Evolutionary conservation across 2,329 filamentous ascomycete genomes (phyloP), one percentile per base, ranked within the genome.

Genomic region (Fusarium secorum): DNA sequence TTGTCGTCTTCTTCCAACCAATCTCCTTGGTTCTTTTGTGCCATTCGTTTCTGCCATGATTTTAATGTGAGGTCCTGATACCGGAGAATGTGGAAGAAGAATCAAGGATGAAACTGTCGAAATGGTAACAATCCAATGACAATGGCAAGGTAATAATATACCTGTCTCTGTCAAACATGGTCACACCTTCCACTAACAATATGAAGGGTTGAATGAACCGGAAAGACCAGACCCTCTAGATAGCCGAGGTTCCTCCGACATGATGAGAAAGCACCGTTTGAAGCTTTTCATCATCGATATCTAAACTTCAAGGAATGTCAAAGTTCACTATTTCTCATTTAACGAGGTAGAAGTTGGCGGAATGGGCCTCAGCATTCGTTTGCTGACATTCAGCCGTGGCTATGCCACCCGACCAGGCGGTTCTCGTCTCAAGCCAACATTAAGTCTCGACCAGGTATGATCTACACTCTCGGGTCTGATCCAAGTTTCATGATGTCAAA

Each of bases 371-470:
- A 72, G 73, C 55, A 56, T 60, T 65, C 75, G 69, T 56, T 61
- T 80, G 73, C 71, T 77, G 71, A 71, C 53, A 65, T 53, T 76
- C 46, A 68, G 70, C 71, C 79, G 79, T 69, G 77, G 79, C 76
- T 79, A 79, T 75, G 80, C 78, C 77, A 79, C 78, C 38, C 75
- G 74, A 58, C 65, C 75, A 32, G 59, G 69, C 36, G 51, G 73
- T 51, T 76, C 79, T 67, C 76, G 75, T 38, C 74, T 78, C 76
- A 79, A 72, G 79, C 68, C 71, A 42, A 76, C 85, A 5, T 75
- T 90, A 71, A 88, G 85, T 72, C 81, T 91, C 38, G 88, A 90
- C 66, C 87, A 90, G 76, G 88, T 90, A 83, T 33, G 62, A 65
- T 32, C 32, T 36, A 22, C 30, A 46, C 33, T 54, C 68, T 59